Base-by-base conservation (phyloP, 1,284 basidiomycete genomes). In the Salmacisia buchloeana region DNA sequence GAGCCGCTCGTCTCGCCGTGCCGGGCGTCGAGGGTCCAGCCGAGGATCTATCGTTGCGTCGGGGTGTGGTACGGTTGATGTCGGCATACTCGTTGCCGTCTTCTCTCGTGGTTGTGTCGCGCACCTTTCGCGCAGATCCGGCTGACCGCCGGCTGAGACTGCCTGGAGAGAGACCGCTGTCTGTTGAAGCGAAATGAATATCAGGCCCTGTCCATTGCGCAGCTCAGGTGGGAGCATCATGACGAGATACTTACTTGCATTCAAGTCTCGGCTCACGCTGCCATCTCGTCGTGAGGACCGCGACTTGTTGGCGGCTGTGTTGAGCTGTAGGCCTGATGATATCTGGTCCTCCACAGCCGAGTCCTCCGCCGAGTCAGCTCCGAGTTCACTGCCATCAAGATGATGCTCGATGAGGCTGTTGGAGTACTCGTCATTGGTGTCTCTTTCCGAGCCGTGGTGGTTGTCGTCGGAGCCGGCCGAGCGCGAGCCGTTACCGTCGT, bases 401-500 rank as follows among this genome's bases (percentile, higher is more conserved):
- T 39, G 33, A 13, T 61, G 27, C 15, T 45, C 45, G 45, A 54
- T 52, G 27, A 49, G 57, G 31, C 43, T 38, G 25, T 33, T 33
- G 13, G 29, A 27, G 21, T 31, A 25, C 18, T 54, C 29, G 5
- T 54, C 46, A 12, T 35, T 23, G n/a, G 27, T 25, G 27, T 25
- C 25, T 27, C 59, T 12, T 49, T 64, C 52, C n/a, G 63, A 29
- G 35, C 59, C 35, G 45, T 58, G 29, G 35, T 49, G 43, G 23
- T 41, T 58, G 29, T 75, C 69, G 34, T 68, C 67, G 2, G 49
- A 64, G 35, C 68, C 81, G 39, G 83, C 82, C 43, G 84, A 73
- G 13, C 81, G 82, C n/a, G 80, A 74, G n/a, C 83, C 66, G n/a
- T 83, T 85, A 25, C 82, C 82, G 1, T 81, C 83, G 60, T 86